Conservation (phyloP, 768 basidiomycete species). For the Naganishia onofrii region DNA sequence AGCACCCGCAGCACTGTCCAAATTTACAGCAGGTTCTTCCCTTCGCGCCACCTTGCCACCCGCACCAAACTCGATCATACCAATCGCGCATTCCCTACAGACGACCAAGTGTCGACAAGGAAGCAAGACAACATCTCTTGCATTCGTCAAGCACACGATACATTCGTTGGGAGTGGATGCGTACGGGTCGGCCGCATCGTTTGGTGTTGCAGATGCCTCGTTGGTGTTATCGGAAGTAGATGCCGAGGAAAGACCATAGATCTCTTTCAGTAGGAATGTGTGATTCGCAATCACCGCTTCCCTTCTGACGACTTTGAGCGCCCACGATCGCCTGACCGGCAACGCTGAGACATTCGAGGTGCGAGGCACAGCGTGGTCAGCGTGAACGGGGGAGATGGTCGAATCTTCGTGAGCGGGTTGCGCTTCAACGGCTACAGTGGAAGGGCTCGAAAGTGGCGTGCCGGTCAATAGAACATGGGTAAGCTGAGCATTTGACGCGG, state of each 20-base stretch:
- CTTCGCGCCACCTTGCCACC: conserved; percentile 68
- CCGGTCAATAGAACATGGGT: conserved; percentile 84
- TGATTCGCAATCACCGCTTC: conserved; percentile 93
- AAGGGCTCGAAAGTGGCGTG: conserved; percentile 55
- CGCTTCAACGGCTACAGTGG: conserved; percentile 41
- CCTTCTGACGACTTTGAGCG: conserved; percentile 86
- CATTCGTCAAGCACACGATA: conserved; percentile 80
- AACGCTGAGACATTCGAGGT: not conserved
- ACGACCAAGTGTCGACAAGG: conserved; percentile 93
- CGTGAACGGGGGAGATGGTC: conserved; percentile 8
- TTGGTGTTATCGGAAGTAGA: conserved; percentile 52
- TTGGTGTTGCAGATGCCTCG: conserved; percentile 48
- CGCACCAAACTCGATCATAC: conserved; percentile 96
- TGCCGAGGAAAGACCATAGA: conserved; percentile 76
- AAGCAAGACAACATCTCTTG: conserved; percentile 85
- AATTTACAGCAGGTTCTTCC: conserved; percentile 56
- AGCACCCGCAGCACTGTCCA: conserved; percentile 32
- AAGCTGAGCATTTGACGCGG: conserved; percentile 75
- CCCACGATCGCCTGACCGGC: conserved; percentile 64
- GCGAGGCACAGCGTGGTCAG: not conserved
- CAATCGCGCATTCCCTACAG: conserved; percentile 89
- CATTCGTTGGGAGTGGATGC: conserved; percentile 63
- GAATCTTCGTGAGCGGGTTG: conserved; percentile 16
- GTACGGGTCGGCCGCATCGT: conserved; percentile 63
- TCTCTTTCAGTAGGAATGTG: conserved; percentile 92